Evolutionary conservation across 108 stramenopile genomes (phyloP), one percentile per base, ranked within the genome.

Genomic region (Tribonema minus): DNA sequence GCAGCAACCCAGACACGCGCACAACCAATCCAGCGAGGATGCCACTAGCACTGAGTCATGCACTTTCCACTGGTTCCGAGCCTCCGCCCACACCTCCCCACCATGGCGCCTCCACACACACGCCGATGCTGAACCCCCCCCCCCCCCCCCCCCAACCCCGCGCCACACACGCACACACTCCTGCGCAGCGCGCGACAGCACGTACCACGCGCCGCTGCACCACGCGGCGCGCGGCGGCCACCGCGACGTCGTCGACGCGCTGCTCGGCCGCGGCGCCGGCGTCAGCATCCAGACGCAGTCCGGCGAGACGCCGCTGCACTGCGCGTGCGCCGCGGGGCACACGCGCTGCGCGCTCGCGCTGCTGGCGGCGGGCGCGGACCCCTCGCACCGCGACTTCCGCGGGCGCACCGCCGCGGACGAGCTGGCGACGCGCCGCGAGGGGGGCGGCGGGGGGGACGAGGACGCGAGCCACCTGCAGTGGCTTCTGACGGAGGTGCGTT

Each of bases 301-400:
- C 27, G 75, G 75, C 30, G 66, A 64, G 30, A 76, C 75, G 31
- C 75, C 75, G 33, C 75, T 76, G 41, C 75, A 76, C 67, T 67
- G 35, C 37, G 75, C 75, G 3, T 76, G 65, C 29, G 65, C 75
- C 65, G 35, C 41, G 39, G 39, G 33, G 28, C 75, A 60, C 35
- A 54, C 46, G 9, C 66, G 39, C 66, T 76, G 75, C 41, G 67
- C 63, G 2, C 64, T 66, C 30, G 36, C 63, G 26, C 75, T 76
- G 33, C 27, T 76, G 32, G 65, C 66, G 1, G 30, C 61, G 1
- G 75, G 75, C 23, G 76, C 64, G 37, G 76, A 76, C 31, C 64
- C 65, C 64, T 40, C 41, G 58, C 64, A 54, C 15, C 40, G 67
- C 37, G 76, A 76, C 37, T 76, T 76, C 30, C 54, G 76, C 3